These are phyloP conservation scores for Andalucia godoyi DNA, from an alignment of 78 protist species.

Conservation along the genomic window DNA sequence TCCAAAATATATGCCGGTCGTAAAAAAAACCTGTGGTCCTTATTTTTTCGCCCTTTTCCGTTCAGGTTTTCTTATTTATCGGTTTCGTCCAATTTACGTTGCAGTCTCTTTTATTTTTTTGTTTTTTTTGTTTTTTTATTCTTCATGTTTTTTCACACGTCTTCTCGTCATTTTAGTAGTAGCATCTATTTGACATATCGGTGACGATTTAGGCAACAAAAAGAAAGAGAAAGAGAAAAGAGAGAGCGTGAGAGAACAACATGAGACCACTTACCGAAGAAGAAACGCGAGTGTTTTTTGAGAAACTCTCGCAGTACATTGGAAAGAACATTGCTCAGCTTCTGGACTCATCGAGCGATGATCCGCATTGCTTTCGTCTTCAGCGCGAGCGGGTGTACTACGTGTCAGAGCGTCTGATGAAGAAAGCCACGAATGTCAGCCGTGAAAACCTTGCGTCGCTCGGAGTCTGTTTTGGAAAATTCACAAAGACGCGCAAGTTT, in stretches of 20 bases:
- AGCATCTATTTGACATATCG: not conserved
- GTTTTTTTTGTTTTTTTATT: too few species aligned
- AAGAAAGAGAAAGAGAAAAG: slow-evolving; percentile 6
- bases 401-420: slow-evolving; percentile 27
- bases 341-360: slow-evolving; percentile 86
- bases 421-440: slow-evolving; percentile 35
- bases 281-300: slow-evolving; percentile 88
- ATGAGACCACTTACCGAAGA: slow-evolving; percentile 97
- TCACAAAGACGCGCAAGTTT: slow-evolving; percentile 87
- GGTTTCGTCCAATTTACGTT: too few species aligned
- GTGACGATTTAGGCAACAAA: not conserved
- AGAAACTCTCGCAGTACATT: slow-evolving; percentile 91
- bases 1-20: too few species aligned
- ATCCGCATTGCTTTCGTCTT: slow-evolving; percentile 84
- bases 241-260: too few species aligned
- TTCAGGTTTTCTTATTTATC: too few species aligned
- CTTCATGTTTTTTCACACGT: too few species aligned
- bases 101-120: too few species aligned
- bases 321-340: slow-evolving; percentile 84
- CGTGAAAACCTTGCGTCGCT: slow-evolving; percentile 61
- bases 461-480: slow-evolving; percentile 94
- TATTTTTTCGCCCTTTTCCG: too few species aligned
- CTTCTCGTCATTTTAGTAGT: too few species aligned
- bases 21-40: too few species aligned
- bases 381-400: slow-evolving; percentile 94